Percentiles rank a stretch among this genome's conserved stretches.
Conservation (phyloP, 352 stramenopile genomes). For the Phytophthora tubulina region DNA sequence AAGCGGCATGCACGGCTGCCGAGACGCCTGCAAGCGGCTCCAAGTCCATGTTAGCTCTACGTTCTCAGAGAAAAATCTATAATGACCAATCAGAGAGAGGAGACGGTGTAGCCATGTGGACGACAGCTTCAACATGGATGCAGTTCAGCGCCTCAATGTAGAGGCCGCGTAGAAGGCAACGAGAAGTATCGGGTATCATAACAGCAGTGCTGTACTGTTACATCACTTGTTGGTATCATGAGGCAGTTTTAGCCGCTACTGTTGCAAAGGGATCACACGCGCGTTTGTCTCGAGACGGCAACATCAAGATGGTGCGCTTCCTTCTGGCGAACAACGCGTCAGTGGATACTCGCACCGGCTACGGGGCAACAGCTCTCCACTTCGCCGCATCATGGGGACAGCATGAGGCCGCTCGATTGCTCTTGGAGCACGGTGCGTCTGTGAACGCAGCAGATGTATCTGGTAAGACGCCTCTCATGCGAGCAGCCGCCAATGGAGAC, state of each 20-base stretch:
- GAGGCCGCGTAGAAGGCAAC: no score
- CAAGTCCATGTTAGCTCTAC: constrained; percentile 8
- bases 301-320: constrained; percentile 26
- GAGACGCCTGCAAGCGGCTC: constrained; percentile 28
- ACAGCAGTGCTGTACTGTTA: background rate
- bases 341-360: constrained; percentile 23
- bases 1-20: constrained; percentile 35
- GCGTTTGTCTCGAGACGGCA: constrained; percentile 22
- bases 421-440: constrained; percentile 27
- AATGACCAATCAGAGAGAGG: constrained; percentile 15
- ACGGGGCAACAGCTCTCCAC: constrained; percentile 33
- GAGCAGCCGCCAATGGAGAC: constrained; percentile 27
- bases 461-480: constrained; percentile 32
- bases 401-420: constrained; percentile 14
- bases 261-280: background rate
- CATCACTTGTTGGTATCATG: background rate
- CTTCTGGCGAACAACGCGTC: constrained; percentile 29
- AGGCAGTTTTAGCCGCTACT: constrained; percentile 17
- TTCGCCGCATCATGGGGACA: constrained; percentile 29
- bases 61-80: constrained; percentile 13
- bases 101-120: constrained; percentile 8
- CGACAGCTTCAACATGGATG: constrained; percentile 22
- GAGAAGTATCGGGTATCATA: no score
- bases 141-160: background rate
- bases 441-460: constrained; percentile 28